Evolutionary conservation across 306 rosid species (phyloP).

Genomic region (Trifolium fragiferum): DNA sequence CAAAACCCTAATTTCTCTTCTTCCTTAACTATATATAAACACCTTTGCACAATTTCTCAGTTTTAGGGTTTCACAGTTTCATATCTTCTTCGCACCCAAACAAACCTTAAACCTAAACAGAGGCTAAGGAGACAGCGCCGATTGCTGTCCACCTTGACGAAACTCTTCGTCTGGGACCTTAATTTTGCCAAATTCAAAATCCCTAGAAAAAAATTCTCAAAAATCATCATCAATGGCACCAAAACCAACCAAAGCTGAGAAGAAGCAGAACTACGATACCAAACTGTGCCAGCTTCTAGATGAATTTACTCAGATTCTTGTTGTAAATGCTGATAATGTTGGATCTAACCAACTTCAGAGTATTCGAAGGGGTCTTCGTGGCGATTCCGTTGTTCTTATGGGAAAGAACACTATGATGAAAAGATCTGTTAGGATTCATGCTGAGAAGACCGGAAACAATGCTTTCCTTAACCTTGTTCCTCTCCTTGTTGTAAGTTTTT

Average conservation of each 20-base stretch:
- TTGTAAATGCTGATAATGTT: conserved; percentile 88
- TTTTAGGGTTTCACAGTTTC: not conserved
- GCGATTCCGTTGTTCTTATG: conserved; percentile 87
- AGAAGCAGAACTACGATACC: conserved; percentile 72
- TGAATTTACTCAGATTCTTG: conserved; percentile 69
- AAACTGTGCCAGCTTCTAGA: conserved; percentile 81
- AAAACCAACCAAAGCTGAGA: conserved; percentile 79
- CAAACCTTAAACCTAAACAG: not conserved
- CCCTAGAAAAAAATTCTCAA: not conserved
- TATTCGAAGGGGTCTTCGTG: conserved; percentile 80
- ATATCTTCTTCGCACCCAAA: not conserved
- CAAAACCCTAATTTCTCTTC: conserved; percentile 2
- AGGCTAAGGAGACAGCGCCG: conserved; percentile 78
- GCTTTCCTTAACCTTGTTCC: conserved; percentile 74
- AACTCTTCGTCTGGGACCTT: conserved; percentile 75
- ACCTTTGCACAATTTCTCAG: not conserved
- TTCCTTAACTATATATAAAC: not conserved
- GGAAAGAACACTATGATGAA: conserved; percentile 99
- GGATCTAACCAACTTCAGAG: conserved; percentile 91
- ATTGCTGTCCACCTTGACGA: conserved; percentile 78
- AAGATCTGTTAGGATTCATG: conserved; percentile 67
- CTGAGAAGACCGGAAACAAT: conserved; percentile 77
- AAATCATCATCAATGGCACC: conserved; percentile 46
- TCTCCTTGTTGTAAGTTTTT: conserved; percentile 66
- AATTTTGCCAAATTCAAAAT: conserved; percentile 40